Percentiles rank a stretch among this genome's conserved stretches.
Conservation (phyloP, 2,329 filamentous ascomycete species). For the Colletotrichum eleusines region DNA sequence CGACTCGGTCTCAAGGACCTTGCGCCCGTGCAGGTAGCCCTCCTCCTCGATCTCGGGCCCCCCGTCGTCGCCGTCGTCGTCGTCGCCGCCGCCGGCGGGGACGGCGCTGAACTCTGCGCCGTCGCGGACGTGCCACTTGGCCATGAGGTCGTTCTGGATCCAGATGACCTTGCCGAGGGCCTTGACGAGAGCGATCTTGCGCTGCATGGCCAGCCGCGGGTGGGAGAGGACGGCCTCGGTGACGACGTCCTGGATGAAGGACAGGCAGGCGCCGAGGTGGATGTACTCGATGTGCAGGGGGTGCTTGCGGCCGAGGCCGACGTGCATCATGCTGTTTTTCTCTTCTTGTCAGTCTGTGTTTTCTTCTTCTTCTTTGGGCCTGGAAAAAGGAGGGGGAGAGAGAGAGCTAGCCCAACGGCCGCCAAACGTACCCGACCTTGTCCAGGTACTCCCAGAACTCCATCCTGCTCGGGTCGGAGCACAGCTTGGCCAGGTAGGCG, state of each 20-base stretch:
- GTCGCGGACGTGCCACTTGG: conserved; percentile 82
- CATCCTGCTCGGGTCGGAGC: conserved; percentile 79
- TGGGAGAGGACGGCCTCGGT: conserved; percentile 81
- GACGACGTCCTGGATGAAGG: conserved; percentile 82
- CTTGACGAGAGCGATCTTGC: conserved; percentile 80
- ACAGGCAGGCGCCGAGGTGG: conserved; percentile 78
- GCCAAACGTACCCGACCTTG: conserved; percentile 82
- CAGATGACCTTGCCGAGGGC: conserved; percentile 85
- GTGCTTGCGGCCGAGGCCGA: conserved; percentile 78
- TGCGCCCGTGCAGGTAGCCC: conserved; percentile 74
- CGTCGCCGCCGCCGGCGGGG: too few species aligned
- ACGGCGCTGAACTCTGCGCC: conserved; percentile 68
- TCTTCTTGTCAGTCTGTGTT: not conserved
- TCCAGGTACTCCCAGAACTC: conserved; percentile 88
- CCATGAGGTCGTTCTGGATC: conserved; percentile 89
- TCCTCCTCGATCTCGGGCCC: conserved; percentile 69
- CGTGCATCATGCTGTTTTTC: conserved; percentile 76
- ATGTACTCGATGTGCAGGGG: conserved; percentile 85
- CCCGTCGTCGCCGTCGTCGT: too few species aligned
- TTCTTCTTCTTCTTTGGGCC: too few species aligned
- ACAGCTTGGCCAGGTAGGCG: conserved; percentile 81
- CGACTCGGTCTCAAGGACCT: conserved; percentile 62
- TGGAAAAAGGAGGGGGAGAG: too few species aligned
- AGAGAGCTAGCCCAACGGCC: too few species aligned
- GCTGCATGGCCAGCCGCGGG: conserved; percentile 72